phyloP scores from a whole-genome alignment of 495 filamentous ascomycete genomes.

The Delitschia confertaspora region DNA sequence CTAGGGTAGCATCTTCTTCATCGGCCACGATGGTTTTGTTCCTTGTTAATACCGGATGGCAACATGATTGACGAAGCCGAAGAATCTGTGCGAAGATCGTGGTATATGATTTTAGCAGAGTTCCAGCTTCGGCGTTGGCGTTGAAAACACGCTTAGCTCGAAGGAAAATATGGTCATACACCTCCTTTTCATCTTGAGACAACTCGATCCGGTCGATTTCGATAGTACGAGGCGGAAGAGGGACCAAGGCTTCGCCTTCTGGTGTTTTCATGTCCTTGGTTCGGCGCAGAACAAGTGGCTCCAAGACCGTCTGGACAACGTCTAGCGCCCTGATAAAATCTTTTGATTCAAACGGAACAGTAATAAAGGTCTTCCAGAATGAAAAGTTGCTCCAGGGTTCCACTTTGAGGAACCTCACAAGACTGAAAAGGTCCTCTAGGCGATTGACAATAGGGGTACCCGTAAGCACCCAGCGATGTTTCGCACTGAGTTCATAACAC shows the following conservation, averaged over 20 bases:
- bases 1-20: slow-evolving; percentile 73
- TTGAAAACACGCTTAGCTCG: slow-evolving; percentile 75
- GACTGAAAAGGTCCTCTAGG: slow-evolving; percentile 90
- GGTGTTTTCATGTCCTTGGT: slow-evolving; percentile 99
- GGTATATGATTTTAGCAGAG: slow-evolving; percentile 85
- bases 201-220: slow-evolving; percentile 80
- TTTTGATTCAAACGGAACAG: slow-evolving; percentile 88
- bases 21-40: slow-evolving; percentile 78
- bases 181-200: slow-evolving; percentile 71
- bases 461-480: slow-evolving; percentile 87
- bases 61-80: slow-evolving; percentile 87
- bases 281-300: slow-evolving; percentile 86
- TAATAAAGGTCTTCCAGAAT: slow-evolving; percentile 99
- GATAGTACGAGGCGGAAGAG: slow-evolving; percentile 70
- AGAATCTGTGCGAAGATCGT: slow-evolving; percentile 96
- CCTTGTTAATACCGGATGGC: slow-evolving; percentile 80
- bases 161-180: slow-evolving; percentile 82
- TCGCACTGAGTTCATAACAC: slow-evolving; percentile 77
- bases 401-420: slow-evolving; percentile 83
- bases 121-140: slow-evolving; percentile 80
- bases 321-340: slow-evolving; percentile 88
- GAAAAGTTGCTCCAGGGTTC: slow-evolving; percentile 98
- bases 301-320: slow-evolving; percentile 92
- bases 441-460: slow-evolving; percentile 96
- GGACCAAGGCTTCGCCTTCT: slow-evolving; percentile 74